Conservation (phyloP, 768 basidiomycete genomes). For the Leccinum ochraceum region DNA sequence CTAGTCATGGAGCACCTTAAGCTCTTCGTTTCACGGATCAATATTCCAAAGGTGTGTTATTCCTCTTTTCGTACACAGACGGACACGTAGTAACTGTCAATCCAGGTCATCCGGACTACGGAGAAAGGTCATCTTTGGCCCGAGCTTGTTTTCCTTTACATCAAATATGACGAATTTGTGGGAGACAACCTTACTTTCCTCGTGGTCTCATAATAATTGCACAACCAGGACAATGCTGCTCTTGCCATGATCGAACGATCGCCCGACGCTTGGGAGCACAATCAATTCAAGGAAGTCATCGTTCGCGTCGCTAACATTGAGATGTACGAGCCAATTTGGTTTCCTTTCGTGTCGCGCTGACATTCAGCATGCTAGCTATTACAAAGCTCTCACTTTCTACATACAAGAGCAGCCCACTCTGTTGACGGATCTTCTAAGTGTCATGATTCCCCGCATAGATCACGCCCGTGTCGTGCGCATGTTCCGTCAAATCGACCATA, state of each 20-base stretch:
- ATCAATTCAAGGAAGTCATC: constrained; percentile 98
- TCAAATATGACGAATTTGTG: constrained; percentile 96
- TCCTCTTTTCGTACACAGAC: neutral
- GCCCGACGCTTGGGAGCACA: constrained; percentile 99
- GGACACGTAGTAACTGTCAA: neutral
- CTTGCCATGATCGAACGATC: constrained; percentile 99
- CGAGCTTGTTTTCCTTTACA: constrained; percentile 96
- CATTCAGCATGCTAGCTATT: constrained; percentile 58
- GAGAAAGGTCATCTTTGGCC: constrained; percentile 98
- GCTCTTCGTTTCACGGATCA: constrained; percentile 92
- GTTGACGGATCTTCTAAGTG: constrained; percentile 89
- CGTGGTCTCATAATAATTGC: constrained; percentile 2
- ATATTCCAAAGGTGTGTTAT: constrained; percentile 82
- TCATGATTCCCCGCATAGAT: constrained; percentile 92
- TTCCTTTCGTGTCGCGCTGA: constrained; percentile 8
- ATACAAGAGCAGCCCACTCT: constrained; percentile 91
- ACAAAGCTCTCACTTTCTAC: constrained; percentile 94
- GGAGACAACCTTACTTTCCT: constrained; percentile 22
- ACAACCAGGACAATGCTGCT: constrained; percentile 85
- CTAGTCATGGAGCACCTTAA: constrained; percentile 98
- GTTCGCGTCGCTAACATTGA: constrained; percentile 97
- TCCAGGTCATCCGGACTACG: constrained; percentile 86
- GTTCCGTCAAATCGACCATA: constrained; percentile 94
- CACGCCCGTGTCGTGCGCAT: constrained; percentile 94
- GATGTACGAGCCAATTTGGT: constrained; percentile 56